Base-by-base conservation (phyloP, 2,329 filamentous ascomycete species). In the Plectosphaerella sp. region DNA sequence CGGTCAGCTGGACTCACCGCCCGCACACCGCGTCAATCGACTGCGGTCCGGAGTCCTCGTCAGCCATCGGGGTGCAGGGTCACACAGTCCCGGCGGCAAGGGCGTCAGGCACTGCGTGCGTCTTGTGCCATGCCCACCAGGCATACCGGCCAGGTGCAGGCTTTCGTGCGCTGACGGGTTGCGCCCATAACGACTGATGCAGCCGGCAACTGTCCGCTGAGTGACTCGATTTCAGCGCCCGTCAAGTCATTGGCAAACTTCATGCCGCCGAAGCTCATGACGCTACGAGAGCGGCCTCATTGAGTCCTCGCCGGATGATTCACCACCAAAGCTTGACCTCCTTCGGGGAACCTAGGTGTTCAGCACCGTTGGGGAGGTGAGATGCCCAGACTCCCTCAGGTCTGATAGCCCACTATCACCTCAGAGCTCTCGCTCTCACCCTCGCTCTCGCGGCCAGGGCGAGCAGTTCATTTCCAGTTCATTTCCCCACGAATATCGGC, bases 41-140 rank as follows among this genome's bases (percentile, higher is more conserved):
- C 35, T 18, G 18, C 20, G 22, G 20, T 37, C 47, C 36, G 22
- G 35, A 39, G 35, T 24, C 33, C 28, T 36, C 20, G 35, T 22
- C 47, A 39, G 18, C 12, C 46, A 37, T 37, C 47, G 18, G 47
- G 24, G 16, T 48, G 33, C 16, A 12, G 24, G n/a, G 28, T 48
- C 46, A 37, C 35, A 48, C 28, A 25, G 20, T 9, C 22, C 47
- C 36, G 35, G 47, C 47, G 47, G 47, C 47, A 48, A 48, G 47
- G 47, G 47, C 47, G 47, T 35, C 47, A 41, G 47, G 47, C 36
- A 37, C 36, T 48, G n/a, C 33, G 20, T 43, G 18, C 36, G 47
- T 48, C 36, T 22, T 48, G 47, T 37, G 47, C 46, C 46, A 20
- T 47, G 7, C 11, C 45, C 33, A 28, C 25, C 11, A n/a, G 35